Evolutionary conservation across 1,284 basidiomycete genomes (phyloP).

Genomic region (Cryptococcus sp.): DNA sequence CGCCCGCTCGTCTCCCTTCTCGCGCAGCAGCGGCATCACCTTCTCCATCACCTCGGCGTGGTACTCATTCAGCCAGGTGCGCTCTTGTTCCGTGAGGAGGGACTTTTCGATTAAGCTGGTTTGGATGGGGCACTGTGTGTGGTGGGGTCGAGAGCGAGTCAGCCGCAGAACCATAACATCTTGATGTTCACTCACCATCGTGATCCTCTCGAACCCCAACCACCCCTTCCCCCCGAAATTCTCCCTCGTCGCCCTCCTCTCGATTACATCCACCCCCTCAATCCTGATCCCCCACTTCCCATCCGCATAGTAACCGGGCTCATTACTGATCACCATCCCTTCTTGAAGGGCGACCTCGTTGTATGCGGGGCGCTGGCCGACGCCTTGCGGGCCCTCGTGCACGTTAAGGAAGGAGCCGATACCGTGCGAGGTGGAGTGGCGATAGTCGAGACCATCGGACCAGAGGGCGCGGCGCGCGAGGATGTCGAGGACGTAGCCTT

Average conservation of each 20-base stretch:
- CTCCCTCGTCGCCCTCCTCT: slow-evolving; percentile 66
- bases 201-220: slow-evolving; percentile 77
- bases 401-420: slow-evolving; percentile 91
- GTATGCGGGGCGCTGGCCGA: slow-evolving; percentile 68
- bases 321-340: slow-evolving; percentile 87
- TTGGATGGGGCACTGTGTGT: slow-evolving; percentile 75
- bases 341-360: slow-evolving; percentile 65
- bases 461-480: slow-evolving; percentile 81
- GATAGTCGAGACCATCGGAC: slow-evolving; percentile 76
- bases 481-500: slow-evolving; percentile 79
- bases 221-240: slow-evolving; percentile 83
- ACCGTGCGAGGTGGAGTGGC: slow-evolving; percentile 90
- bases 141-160: background rate
- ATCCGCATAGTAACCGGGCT: slow-evolving; percentile 92
- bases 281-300: slow-evolving; percentile 90
- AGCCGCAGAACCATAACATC: background rate
- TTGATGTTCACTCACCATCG: slow-evolving; percentile 58
- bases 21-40: slow-evolving; percentile 66
- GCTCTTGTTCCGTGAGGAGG: slow-evolving; percentile 66
- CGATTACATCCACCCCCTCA: slow-evolving; percentile 80
- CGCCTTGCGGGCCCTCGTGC: slow-evolving; percentile 88
- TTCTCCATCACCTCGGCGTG: slow-evolving; percentile 75
- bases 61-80: slow-evolving; percentile 79
- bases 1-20: slow-evolving; percentile 62
- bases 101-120: slow-evolving; percentile 70